Evolutionary conservation across 306 rosid genomes (phyloP), one percentile per base, ranked within the genome.

Genomic region (Cucurbita argyrosperma): DNA sequence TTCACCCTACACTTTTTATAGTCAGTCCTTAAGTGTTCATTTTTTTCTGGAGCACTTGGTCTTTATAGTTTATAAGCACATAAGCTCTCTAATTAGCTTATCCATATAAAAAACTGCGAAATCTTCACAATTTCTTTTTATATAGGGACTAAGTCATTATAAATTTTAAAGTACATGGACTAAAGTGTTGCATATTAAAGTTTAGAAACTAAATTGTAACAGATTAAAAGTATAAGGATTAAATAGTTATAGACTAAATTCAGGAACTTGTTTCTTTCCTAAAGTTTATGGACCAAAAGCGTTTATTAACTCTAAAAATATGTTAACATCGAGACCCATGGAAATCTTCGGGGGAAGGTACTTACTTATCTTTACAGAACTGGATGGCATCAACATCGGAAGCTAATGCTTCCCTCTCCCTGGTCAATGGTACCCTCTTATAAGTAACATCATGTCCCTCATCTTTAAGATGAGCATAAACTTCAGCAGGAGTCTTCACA

Each of bases 401-500:
- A 79, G 92, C 87, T 72, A 88, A 82, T 76, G 96, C 92, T 77
- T 88, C 96, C 77, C 92, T 85, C 66, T 88, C 96, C 76, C 92
- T 85, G 47, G 96, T 89, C 76, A 92, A 85, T 65, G 96, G 97
- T 76, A 88, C 86, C 79, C 97, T 89, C 78, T 76, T 75, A 79
- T 84, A 88, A 60, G 76, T 79, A 80, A 88, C 83, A 79, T 88
- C 83, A 79, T 84, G 87, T 63, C 91, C 90, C 63, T 85, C 88
- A 26, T 79, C 89, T 78, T 84, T 88, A 74, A 92, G 75, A 71
- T 83, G 61, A 46, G 91, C 84, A 81, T 88, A 89, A 55, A 86
- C 97, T 84, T 92, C 97, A 35, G 89, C 87, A 30, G 97, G 93
- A 23, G 97, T 89, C 84, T 85, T 87, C 74, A 92, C 96, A 81